phyloP scores from a whole-genome alignment of 2,329 filamentous ascomycete species.

The Corinectria fuckeliana region DNA sequence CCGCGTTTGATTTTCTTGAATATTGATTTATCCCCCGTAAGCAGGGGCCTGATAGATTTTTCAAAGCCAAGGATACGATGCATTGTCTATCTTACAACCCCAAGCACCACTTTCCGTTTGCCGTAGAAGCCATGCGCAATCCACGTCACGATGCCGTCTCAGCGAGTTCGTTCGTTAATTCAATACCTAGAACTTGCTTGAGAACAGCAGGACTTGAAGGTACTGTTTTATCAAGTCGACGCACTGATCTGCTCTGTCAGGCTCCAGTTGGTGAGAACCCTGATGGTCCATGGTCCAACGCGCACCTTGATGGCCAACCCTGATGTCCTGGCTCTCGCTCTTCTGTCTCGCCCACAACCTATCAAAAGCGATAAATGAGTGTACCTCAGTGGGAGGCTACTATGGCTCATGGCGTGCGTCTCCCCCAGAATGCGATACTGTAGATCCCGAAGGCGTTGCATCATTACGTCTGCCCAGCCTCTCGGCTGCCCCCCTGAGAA shows the following conservation, averaged over 20 bases:
- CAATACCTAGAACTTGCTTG: background rate
- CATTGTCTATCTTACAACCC: constrained; percentile 13
- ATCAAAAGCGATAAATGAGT: background rate
- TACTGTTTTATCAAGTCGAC: constrained; percentile 1
- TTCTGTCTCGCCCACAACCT: background rate
- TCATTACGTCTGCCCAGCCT: constrained; percentile 4
- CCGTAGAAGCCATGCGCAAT: background rate
- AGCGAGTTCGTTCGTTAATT: constrained; percentile 1
- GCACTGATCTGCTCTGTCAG: background rate
- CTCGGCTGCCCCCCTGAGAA: background rate
- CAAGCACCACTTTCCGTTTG: background rate
- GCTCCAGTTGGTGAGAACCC: constrained; percentile 29
- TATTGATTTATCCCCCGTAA: background rate
- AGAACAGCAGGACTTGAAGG: background rate
- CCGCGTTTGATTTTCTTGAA: background rate
- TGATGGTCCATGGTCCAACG: constrained; percentile 28
- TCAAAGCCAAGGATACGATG: background rate
- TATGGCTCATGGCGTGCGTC: background rate
- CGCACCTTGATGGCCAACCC: constrained; percentile 39
- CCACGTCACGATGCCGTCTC: background rate
- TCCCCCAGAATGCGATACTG: background rate
- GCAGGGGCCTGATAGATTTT: background rate
- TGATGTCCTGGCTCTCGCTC: constrained; percentile 29
- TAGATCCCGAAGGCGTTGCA: constrained; percentile 12
- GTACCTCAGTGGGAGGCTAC: background rate